These are phyloP conservation scores for Cichorium intybus DNA, from an alignment of 140 eudicot genomes.

Conservation along the genomic window DNA sequence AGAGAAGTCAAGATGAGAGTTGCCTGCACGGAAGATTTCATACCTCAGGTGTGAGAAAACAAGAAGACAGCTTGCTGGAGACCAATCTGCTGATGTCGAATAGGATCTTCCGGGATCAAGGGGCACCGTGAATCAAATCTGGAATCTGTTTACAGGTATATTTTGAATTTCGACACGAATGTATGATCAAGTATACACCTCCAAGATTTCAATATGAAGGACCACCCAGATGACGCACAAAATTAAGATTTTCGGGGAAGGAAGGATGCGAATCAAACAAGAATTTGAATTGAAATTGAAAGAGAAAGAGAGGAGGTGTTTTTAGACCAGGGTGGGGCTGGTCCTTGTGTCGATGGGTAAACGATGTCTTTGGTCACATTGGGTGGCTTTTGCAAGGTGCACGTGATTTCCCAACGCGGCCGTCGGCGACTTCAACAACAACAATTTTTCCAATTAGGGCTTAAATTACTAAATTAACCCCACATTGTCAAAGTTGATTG, in stretches of 20 bases:
- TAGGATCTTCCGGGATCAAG: background rate
- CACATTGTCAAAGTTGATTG: constrained; percentile 6
- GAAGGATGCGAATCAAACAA: constrained; percentile 16
- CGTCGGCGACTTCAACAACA: constrained; percentile 27
- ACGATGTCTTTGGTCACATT: constrained; percentile 26
- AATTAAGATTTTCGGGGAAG: constrained; percentile 13
- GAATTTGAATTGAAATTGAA: constrained; percentile 19
- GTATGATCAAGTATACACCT: constrained; percentile 10
- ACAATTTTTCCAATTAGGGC: background rate
- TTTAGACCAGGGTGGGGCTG: constrained; percentile 8
- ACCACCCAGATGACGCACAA: background rate
- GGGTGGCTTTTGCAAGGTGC: constrained; percentile 29
- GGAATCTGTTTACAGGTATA: constrained; percentile 9
- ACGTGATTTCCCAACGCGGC: constrained; percentile 32
- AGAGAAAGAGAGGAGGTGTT: constrained; percentile 14
- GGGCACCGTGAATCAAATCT: constrained; percentile 1
- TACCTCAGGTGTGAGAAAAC: constrained; percentile 18
- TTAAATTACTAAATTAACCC: background rate
- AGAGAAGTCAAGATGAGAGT: background rate
- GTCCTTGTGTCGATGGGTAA: constrained; percentile 4
- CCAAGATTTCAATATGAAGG: background rate
- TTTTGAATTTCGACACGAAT: background rate
- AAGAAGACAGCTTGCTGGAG: constrained; percentile 17
- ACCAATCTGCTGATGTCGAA: constrained; percentile 6
- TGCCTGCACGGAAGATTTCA: background rate